Evolutionary conservation across 169 alveolate genomes (phyloP).

Genomic region (Plasmodium malariae): DNA sequence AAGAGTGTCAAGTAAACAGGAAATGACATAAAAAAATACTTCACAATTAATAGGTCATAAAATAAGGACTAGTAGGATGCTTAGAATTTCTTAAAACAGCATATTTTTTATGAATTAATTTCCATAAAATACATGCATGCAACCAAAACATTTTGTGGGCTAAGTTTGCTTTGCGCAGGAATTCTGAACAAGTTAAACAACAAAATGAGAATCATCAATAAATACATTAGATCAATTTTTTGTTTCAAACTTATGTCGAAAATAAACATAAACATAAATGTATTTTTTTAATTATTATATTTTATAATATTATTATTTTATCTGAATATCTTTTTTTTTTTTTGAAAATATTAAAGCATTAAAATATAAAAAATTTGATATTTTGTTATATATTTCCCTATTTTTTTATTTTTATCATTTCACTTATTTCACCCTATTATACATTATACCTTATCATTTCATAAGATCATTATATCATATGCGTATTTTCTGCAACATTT

Average conservation of each 20-base stretch:
- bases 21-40: not conserved
- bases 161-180: not conserved
- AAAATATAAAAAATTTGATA: too few relatives aligned
- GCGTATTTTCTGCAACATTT: not conserved
- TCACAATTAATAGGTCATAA: not conserved
- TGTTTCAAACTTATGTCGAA: too few relatives aligned
- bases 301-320: too few relatives aligned
- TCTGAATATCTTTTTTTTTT: too few relatives aligned
- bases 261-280: too few relatives aligned
- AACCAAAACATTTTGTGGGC: too few relatives aligned
- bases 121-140: constrained; percentile 40
- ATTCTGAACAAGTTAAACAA: too few relatives aligned
- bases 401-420: too few relatives aligned
- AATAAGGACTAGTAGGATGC: constrained; percentile 3
- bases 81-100: not conserved
- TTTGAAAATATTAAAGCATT: not conserved
- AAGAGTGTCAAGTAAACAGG: not conserved
- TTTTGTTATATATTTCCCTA: too few relatives aligned
- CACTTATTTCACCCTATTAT: not conserved
- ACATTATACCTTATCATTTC: not conserved
- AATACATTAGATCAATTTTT: too few relatives aligned
- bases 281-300: too few relatives aligned
- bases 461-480: too few relatives aligned
- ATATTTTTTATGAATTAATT: constrained; percentile 19
- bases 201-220: not conserved